Evolutionary conservation across 2,329 filamentous ascomycete genomes (phyloP).

Genomic region (Sporothrix brasiliensis): DNA sequence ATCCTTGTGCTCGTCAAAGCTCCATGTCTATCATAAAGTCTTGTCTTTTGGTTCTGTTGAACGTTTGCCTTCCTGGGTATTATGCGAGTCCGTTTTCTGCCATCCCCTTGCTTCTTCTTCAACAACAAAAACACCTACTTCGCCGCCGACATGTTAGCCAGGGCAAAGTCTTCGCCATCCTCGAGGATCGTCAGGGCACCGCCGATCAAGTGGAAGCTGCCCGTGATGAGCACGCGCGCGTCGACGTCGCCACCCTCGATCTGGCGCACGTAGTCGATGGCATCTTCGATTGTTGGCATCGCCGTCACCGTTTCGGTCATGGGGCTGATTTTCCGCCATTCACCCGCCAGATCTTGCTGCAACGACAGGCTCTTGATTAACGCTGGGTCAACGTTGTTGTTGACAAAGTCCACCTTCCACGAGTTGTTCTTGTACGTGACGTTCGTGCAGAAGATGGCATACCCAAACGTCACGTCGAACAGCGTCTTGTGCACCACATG

Average conservation of each 20-base stretch:
- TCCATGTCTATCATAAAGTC: constrained; percentile 9
- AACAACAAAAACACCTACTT: background rate
- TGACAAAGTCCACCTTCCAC: constrained; percentile 61
- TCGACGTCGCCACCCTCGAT: constrained; percentile 24
- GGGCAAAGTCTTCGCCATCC: constrained; percentile 33
- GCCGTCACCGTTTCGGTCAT: constrained; percentile 50
- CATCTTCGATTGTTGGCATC: constrained; percentile 58
- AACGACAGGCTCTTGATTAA: constrained; percentile 55
- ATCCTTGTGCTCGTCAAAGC: background rate
- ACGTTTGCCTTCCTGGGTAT: background rate
- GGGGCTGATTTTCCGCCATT: constrained; percentile 54
- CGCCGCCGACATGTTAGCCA: constrained; percentile 26
- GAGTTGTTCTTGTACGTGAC: constrained; percentile 53
- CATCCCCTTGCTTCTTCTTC: background rate
- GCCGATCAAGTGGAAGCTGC: constrained; percentile 54
- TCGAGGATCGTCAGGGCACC: constrained; percentile 43
- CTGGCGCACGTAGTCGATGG: constrained; percentile 47
- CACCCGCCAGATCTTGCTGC: constrained; percentile 55
- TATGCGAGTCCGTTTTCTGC: background rate
- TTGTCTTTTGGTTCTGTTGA: background rate
- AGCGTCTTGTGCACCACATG: constrained; percentile 52
- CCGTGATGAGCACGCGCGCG: constrained; percentile 48
- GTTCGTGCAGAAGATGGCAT: constrained; percentile 58
- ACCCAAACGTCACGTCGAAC: constrained; percentile 59
- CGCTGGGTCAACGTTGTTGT: constrained; percentile 56